Base-by-base conservation (phyloP, 768 basidiomycete species). In the Sistotremastrum niveocremeum region DNA sequence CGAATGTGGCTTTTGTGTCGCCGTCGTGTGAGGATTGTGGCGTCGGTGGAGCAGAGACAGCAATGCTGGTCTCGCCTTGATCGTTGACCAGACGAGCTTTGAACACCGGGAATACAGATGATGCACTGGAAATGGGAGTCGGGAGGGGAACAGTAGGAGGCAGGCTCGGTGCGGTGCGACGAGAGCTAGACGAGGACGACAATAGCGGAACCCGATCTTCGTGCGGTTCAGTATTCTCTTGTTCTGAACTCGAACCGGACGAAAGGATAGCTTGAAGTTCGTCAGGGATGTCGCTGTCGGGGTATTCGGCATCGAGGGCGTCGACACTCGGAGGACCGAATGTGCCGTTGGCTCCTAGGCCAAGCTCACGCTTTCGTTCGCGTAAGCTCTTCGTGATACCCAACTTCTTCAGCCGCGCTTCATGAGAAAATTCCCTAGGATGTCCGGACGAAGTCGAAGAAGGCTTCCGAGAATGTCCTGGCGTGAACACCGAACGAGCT, bases 201-300 rank as follows among this genome's bases (percentile, higher is more conserved):
- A 50, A 41, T 3, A 46, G 34, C 1, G 42, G 41, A 34, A 45
- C 57, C 62, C 5, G 63, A 64, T 76, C 71, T 2, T 70, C 67
- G 5, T 57, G 39, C 20, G 44, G 47, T 12, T 57, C 59, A 33
- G 62, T 64, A 58, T 64, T 34, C 47, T 68, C 51, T 44, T 20
- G 20, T 20, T 20, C 20, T 20, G 20, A 20, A 20, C 20, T 20
- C 20, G 20, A 20, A 20, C 68, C 54, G 58, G 64, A 56, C 0
- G 66, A 67, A 29, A 88, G 59, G 41, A 88, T 76, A 28, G 67
- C 66, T 51, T 78, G 76, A 46, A 88, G 58, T 59, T 88, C 86
- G 37, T 82, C 74, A 1, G 86, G 84, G n/a, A 87, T 82, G 53
- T 89, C 84, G 2, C 79, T 82, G 57, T 85, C 79, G 0, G 74